phyloP scores from a whole-genome alignment of 345 rosid genomes.

The Hirschfeldia incana region DNA sequence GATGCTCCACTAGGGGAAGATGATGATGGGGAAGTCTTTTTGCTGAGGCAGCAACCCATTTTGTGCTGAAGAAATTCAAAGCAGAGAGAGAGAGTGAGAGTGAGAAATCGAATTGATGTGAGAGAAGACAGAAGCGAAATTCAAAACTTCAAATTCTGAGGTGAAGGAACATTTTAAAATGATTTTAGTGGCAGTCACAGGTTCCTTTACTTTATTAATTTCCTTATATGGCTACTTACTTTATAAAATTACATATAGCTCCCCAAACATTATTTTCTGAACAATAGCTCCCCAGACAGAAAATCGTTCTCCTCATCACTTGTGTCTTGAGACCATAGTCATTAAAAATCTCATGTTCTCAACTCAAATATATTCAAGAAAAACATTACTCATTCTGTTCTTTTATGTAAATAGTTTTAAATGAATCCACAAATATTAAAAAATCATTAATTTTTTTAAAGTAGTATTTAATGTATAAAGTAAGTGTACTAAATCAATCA shows the following conservation, averaged over 20 bases:
- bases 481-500: no score
- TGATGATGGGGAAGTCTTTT: constrained; percentile 45
- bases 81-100: neutral
- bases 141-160: constrained; percentile 38
- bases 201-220: constrained; percentile 1
- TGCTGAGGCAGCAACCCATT: constrained; percentile 80
- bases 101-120: neutral
- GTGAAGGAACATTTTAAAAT: neutral
- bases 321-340: neutral
- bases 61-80: constrained; percentile 25
- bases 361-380: no score
- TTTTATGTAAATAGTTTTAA: no score
- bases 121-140: neutral
- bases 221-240: neutral
- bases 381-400: no score
- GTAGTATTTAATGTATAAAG: no score
- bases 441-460: no score
- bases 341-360: neutral
- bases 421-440: no score
- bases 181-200: neutral
- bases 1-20: constrained; percentile 25
- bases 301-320: neutral
- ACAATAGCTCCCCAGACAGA: no score
- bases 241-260: neutral
- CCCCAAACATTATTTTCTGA: no score